Conservation (phyloP, 2,329 filamentous ascomycete species). For the Ophiostoma piceae region DNA sequence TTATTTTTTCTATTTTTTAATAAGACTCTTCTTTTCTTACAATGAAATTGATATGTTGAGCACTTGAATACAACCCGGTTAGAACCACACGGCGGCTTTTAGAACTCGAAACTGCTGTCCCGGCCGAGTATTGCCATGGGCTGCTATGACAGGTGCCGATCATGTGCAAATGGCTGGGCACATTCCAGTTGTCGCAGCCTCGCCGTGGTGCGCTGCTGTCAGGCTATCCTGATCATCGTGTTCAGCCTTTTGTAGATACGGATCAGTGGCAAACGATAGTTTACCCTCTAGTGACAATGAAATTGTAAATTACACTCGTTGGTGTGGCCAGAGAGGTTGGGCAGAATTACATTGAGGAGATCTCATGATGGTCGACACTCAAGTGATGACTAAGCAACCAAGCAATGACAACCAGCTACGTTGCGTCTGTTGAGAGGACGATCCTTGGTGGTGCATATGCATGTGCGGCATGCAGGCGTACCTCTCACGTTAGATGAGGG, state of each 20-base stretch:
- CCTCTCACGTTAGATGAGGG: not conserved
- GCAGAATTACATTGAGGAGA: not conserved
- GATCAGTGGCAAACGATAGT: too few species aligned
- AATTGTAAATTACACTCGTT: not conserved
- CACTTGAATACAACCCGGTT: too few species aligned
- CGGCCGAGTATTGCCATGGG: not conserved
- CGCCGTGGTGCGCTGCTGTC: not conserved
- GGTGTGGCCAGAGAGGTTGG: not conserved
- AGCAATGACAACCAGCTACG: not conserved
- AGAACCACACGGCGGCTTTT: too few species aligned
- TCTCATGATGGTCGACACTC: too few species aligned
- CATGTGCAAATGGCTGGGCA: conserved; percentile 7
- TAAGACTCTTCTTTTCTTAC: too few species aligned
- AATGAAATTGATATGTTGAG: too few species aligned
- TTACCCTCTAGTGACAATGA: not conserved
- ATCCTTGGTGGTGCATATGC: not conserved
- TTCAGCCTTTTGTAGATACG: not conserved
- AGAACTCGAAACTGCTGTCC: not conserved
- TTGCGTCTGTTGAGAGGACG: not conserved
- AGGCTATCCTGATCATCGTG: not conserved
- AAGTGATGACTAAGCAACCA: not conserved
- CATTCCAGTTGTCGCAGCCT: conserved; percentile 5
- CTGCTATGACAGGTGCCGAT: not conserved
- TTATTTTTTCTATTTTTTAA: too few species aligned
- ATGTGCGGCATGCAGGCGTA: conserved; percentile 3